These are phyloP conservation scores for Chaetomium tenue DNA, from an alignment of 495 filamentous ascomycete species.

Conservation along the genomic window DNA sequence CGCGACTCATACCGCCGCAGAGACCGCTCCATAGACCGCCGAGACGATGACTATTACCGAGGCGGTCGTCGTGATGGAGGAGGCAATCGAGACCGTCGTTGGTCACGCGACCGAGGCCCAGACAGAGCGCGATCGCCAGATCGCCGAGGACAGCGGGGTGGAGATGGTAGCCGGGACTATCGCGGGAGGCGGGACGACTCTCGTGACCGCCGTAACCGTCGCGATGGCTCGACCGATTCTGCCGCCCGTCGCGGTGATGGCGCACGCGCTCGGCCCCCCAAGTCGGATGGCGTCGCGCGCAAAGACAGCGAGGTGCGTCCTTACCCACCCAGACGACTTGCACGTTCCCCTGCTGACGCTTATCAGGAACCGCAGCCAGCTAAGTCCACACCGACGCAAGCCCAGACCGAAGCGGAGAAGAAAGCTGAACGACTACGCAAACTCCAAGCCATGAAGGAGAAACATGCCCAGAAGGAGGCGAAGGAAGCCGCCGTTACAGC, in stretches of 20 bases:
- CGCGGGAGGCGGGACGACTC: slow-evolving; percentile 78
- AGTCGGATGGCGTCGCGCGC: slow-evolving; percentile 45
- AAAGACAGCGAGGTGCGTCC: slow-evolving; percentile 52
- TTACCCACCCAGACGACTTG: slow-evolving; percentile 19
- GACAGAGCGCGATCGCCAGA: slow-evolving; percentile 46
- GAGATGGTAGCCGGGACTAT: slow-evolving; percentile 64
- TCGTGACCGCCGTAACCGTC: slow-evolving; percentile 67
- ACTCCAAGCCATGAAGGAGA: slow-evolving; percentile 88
- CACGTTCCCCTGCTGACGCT: slow-evolving; percentile 22
- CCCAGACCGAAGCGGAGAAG: slow-evolving; percentile 75
- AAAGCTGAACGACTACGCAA: slow-evolving; percentile 81
- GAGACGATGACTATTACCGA: slow-evolving; percentile 68
- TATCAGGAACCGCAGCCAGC: slow-evolving; percentile 34
- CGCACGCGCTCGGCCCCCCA: slow-evolving; percentile 54
- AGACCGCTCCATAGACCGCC: slow-evolving; percentile 71
- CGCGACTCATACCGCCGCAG: slow-evolving; percentile 65
- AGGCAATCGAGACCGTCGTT: slow-evolving; percentile 44
- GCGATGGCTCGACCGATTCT: slow-evolving; percentile 76
- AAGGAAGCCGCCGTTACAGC: slow-evolving; percentile 69
- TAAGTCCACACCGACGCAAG: slow-evolving; percentile 54
- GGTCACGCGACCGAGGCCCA: slow-evolving; percentile 61
- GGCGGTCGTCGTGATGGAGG: slow-evolving; percentile 47
- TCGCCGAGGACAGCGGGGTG: slow-evolving; percentile 50
- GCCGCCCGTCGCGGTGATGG: slow-evolving; percentile 65
- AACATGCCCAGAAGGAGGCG: slow-evolving; percentile 74